Base-by-base conservation (phyloP, 371 early-diverging fungal genomes). In the Mucor sp. region DNA sequence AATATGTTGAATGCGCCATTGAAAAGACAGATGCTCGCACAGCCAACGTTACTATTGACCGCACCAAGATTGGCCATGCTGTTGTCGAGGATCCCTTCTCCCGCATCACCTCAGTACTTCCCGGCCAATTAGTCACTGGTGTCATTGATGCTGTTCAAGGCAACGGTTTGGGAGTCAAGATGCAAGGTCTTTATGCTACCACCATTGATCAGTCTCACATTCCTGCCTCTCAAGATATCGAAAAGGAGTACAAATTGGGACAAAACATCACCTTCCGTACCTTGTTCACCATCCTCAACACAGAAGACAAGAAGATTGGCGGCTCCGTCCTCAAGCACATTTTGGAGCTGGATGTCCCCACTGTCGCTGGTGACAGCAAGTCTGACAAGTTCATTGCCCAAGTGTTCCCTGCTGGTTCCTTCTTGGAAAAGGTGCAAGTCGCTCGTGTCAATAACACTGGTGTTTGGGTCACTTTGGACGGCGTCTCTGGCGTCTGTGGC, bases 141-240 rank as follows among this genome's bases (percentile, higher is more conserved):
- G 71, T 78, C 15, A 69, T 93, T 33, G 79, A 87, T 17, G 70
- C 71, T 43, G 71, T 88, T 47, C 76, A 84, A 57, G 67, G 82
- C 3, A 83, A 79, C 66, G 95, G 95, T 12, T 53, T 91, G n/a
- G 48, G 74, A 19, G 72, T 88, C 60, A 83, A 85, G 43, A 83
- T 93, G 72, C 85, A 91, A 82, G 93, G 91, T 17, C 77, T 90
- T 41, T 91, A 93, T 35, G 85, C 83, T 15, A 80, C 82, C 21
- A 81, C 81, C 1, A 85, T 88, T 47, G 84, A 87, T 67, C 65
- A 74, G 25, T 76, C 82, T 43, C 93, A 93, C 62, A 72, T 89
- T 3, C 80, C 85, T 8, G 32, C 65, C 27, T 66, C 66, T 25
- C 63, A 75, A 23, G 81, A 89, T 32, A 65, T 87, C 14, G 80